Base-by-base conservation (phyloP, 441 rosid species). In the Erodium texanum region DNA sequence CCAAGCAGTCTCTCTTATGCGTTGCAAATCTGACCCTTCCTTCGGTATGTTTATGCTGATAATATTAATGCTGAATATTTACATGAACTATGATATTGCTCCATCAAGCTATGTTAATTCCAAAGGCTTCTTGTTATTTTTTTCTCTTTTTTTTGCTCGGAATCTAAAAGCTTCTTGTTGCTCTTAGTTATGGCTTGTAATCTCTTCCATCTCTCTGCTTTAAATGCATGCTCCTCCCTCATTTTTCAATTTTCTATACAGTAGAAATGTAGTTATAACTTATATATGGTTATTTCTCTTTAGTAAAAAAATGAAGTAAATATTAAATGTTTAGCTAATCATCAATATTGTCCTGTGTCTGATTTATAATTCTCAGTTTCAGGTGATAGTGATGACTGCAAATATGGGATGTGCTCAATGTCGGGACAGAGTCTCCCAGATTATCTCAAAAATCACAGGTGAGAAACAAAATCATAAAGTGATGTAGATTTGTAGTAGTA, bases 371-470 rank as follows among this genome's bases (percentile, higher is more conserved):
- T 36, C 24, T 59, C 29, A 59, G 63, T 59, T 59, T 59, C 63
- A 59, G 63, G 63, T 59, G 24, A 59, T 59, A 59, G 63, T 20
- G 63, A 3, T 59, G 27, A 59, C 24, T 59, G 63, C 63, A 59
- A 59, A 23, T 15, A 59, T 59, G 63, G 63, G 29, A 59, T 23
- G 63, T 20, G 63, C 12, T 19, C 63, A 22, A 8, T 59, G 63
- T 20, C 24, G 15, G 29, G 29, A 59, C 10, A 20, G 63, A 19
- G 63, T 59, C 15, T 20, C 63, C 27, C 63, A 59, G 8, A 23
- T 59, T 12, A 19, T 59, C 22, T 59, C 63, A 19, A 59, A 59
- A 23, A 59, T 59, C 7, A 19, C 63, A 20, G 29, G 24, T 59
- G 29, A 19, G 12, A 18, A 19, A 20, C 63, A 59, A 19, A 56